A percentile compares a stretch with the other conserved stretches of the same genome.
Conservation (phyloP, 805 yeast genomes). For the Zygosaccharomyces kombuchaensis region DNA sequence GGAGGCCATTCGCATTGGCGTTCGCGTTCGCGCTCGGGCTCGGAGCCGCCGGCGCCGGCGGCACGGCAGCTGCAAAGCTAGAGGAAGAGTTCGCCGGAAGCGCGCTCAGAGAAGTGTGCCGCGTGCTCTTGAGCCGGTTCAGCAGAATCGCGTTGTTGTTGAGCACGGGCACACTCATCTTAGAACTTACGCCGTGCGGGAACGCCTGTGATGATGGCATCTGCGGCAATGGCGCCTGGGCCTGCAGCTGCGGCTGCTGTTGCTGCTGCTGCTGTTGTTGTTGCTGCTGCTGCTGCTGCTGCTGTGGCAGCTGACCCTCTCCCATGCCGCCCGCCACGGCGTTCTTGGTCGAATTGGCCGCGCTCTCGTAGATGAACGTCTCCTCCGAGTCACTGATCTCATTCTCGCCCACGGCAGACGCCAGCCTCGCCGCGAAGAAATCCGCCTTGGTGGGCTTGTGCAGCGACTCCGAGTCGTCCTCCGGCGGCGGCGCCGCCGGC, state of each 20-base stretch:
- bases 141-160: constrained; percentile 26
- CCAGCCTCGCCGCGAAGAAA: constrained; percentile 89
- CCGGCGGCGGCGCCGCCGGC: constrained; percentile 5
- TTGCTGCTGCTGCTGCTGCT: constrained; percentile 6
- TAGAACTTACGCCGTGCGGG: constrained; percentile 28
- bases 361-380: constrained; percentile 85
- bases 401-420: constrained; percentile 88
- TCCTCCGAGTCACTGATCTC: constrained; percentile 88
- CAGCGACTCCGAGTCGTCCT: constrained; percentile 12
- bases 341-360: constrained; percentile 33
- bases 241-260: constrained; percentile 5
- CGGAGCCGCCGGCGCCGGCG: constrained; percentile 6
- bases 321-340: constrained; percentile 22
- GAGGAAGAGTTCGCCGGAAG: constrained; percentile 17
- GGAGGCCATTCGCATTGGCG: constrained; percentile 6
- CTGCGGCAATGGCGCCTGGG: constrained; percentile 4
- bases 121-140: constrained; percentile 28
- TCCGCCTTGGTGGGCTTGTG: constrained; percentile 67
- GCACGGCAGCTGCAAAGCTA: constrained; percentile 2
- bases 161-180: constrained; percentile 33
- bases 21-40: constrained; percentile 13
- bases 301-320: constrained; percentile 9
- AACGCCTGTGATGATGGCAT: constrained; percentile 7
- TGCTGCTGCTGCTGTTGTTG: constrained; percentile 10
- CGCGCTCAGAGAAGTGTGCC: constrained; percentile 34